These are phyloP conservation scores for Phoma sp. DNA, from an alignment of 2,329 filamentous ascomycete species.

Conservation along the genomic window DNA sequence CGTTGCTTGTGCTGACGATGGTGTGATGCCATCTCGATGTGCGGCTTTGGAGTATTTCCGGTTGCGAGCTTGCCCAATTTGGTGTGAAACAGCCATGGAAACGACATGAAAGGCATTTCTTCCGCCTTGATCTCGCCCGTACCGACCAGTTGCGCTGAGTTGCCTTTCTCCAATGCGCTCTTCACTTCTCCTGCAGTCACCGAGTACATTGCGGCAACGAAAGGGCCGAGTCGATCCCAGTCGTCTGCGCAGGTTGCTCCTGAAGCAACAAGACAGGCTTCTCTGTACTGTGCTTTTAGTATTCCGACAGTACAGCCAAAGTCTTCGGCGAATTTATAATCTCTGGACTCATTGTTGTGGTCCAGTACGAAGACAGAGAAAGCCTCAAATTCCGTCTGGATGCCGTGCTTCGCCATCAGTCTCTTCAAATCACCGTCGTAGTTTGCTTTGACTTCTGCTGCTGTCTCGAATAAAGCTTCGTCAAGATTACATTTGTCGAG, in stretches of 20 bases:
- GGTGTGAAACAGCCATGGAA: slow-evolving; percentile 86
- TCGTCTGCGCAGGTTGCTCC: slow-evolving; percentile 53
- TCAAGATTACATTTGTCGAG: slow-evolving; percentile 65
- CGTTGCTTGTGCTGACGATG: background rate
- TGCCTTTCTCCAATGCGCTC: slow-evolving; percentile 61
- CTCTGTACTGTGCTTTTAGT: slow-evolving; percentile 72
- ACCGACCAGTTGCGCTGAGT: slow-evolving; percentile 29
- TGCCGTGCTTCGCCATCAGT: slow-evolving; percentile 83
- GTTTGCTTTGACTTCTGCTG: slow-evolving; percentile 70
- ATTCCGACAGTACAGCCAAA: slow-evolving; percentile 71
- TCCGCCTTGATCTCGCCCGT: slow-evolving; percentile 50
- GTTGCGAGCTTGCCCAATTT: slow-evolving; percentile 74
- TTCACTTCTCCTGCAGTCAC: slow-evolving; percentile 76
- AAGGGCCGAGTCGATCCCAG: slow-evolving; percentile 62
- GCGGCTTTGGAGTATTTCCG: slow-evolving; percentile 17
- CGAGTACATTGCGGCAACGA: slow-evolving; percentile 87
- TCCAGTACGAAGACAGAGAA: slow-evolving; percentile 85
- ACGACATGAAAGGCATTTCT: slow-evolving; percentile 84
- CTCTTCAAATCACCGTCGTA: slow-evolving; percentile 81
- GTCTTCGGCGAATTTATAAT: slow-evolving; percentile 88
- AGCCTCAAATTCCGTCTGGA: slow-evolving; percentile 88
- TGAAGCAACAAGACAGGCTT: slow-evolving; percentile 68
- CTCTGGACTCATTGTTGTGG: slow-evolving; percentile 72
- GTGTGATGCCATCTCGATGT: background rate
- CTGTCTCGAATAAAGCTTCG: slow-evolving; percentile 62